A percentile compares a stretch with the other conserved stretches of the same genome.
Evolutionary conservation across 2,329 filamentous ascomycete genomes (phyloP).

Genomic region (Cordyceps cateniannulata): DNA sequence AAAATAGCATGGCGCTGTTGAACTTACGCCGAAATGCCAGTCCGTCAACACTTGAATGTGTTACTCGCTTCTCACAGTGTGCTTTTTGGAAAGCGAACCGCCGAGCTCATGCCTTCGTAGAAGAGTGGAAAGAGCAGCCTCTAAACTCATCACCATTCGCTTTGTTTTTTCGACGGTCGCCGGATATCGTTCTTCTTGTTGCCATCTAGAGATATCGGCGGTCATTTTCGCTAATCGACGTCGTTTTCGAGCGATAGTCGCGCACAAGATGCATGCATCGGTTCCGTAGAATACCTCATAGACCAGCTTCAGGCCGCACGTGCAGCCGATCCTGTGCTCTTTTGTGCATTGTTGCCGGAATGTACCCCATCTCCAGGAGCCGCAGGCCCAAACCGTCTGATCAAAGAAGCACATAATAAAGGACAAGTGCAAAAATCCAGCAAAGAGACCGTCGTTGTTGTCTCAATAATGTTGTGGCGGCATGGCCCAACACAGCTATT

Average conservation of each 20-base stretch:
- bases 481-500: not conserved
- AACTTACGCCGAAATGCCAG: too few species aligned
- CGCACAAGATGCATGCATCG: too few species aligned
- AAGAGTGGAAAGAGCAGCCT: not conserved
- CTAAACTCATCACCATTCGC: not conserved
- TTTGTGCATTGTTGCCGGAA: not conserved
- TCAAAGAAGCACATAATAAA: not conserved
- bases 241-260: not conserved
- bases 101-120: not conserved
- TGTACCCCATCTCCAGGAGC: not conserved
- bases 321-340: not conserved
- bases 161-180: not conserved
- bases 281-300: too few species aligned
- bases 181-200: not conserved
- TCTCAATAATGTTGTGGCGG: not conserved
- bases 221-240: not conserved
- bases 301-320: too few species aligned
- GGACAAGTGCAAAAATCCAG: not conserved
- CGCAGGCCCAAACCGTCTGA: not conserved
- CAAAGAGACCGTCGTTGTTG: not conserved
- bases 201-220: not conserved
- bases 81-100: not conserved
- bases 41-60: not conserved
- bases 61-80: not conserved
- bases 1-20: too few species aligned